Evolutionary conservation across 192 early-diverging fungal species (phyloP).

Genomic region (Coemansia sp.): DNA sequence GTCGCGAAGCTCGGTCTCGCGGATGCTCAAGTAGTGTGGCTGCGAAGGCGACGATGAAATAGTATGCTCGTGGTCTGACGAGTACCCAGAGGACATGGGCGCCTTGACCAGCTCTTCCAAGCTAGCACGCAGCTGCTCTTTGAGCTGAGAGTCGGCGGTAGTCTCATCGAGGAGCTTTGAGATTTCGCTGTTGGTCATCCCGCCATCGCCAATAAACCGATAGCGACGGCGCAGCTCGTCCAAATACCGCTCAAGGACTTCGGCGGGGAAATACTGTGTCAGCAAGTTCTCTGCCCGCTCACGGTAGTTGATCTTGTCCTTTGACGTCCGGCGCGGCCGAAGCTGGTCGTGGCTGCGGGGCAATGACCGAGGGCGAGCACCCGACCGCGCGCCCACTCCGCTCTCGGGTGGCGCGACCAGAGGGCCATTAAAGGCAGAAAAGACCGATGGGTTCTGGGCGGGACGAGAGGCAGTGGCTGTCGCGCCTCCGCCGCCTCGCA

Average conservation of each 20-base stretch:
- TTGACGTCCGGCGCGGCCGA: slow-evolving; percentile 25
- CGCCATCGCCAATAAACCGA: slow-evolving; percentile 50
- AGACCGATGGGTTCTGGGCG: slow-evolving; percentile 5
- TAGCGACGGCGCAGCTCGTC: slow-evolving; percentile 52
- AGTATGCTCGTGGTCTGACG: slow-evolving; percentile 43
- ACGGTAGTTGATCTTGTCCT: slow-evolving; percentile 49
- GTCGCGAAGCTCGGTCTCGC: slow-evolving; percentile 49
- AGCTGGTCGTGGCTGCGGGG: slow-evolving; percentile 25
- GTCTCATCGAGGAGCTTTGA: slow-evolving; percentile 35
- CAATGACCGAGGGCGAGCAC: slow-evolving; percentile 24
- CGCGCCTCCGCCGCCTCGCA: slow-evolving; percentile 33
- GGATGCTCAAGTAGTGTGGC: slow-evolving; percentile 44
- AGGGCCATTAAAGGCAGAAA: slow-evolving; percentile 49
- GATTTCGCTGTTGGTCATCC: slow-evolving; percentile 45
- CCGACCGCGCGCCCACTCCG: slow-evolving; percentile 1
- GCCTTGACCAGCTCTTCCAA: slow-evolving; percentile 36
- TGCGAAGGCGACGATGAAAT: slow-evolving; percentile 24
- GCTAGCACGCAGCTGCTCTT: slow-evolving; percentile 51
- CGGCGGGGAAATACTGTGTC: slow-evolving; percentile 48
- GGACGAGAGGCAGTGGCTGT: slow-evolving; percentile 7
- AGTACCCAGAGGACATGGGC: slow-evolving; percentile 16
- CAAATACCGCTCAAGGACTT: slow-evolving; percentile 41
- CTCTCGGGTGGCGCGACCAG: slow-evolving; percentile 46
- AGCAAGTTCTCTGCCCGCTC: slow-evolving; percentile 47
- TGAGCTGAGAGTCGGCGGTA: slow-evolving; percentile 35